Evolutionary conservation across 2,329 filamentous ascomycete species (phyloP).

Genomic region (Venturia asperata): DNA sequence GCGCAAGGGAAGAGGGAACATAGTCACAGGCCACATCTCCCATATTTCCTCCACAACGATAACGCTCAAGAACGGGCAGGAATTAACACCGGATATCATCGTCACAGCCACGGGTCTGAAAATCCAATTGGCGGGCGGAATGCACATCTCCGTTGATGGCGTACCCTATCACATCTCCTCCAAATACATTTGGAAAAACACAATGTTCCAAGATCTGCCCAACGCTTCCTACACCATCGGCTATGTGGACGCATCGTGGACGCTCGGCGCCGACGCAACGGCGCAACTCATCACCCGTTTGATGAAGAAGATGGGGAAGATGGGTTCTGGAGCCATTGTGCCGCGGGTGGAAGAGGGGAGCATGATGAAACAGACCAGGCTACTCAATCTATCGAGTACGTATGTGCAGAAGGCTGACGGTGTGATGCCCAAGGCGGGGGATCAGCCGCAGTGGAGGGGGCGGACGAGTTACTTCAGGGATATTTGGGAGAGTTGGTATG

Average conservation of each 20-base stretch:
- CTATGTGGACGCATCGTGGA: slow-evolving; percentile 57
- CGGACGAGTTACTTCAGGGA: slow-evolving; percentile 39
- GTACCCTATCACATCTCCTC: slow-evolving; percentile 38
- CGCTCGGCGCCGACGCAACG: slow-evolving; percentile 52
- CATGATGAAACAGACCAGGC: slow-evolving; percentile 32
- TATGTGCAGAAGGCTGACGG: slow-evolving; percentile 42
- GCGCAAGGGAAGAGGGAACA: slow-evolving; percentile 42
- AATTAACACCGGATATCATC: slow-evolving; percentile 46
- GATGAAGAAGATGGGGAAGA: slow-evolving; percentile 43
- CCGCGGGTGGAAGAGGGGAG: slow-evolving; percentile 35
- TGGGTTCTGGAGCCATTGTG: slow-evolving; percentile 37
- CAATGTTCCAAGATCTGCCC: slow-evolving; percentile 57
- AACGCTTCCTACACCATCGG: slow-evolving; percentile 54
- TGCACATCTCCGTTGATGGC: slow-evolving; percentile 47
- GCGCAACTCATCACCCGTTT: slow-evolving; percentile 45
- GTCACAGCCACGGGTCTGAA: slow-evolving; percentile 59
- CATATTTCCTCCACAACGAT: slow-evolving; percentile 45
- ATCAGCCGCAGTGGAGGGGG: slow-evolving; percentile 26
- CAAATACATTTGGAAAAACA: slow-evolving; percentile 53
- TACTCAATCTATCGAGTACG: slow-evolving; percentile 44
- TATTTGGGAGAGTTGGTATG: slow-evolving; percentile 37
- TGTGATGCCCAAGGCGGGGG: slow-evolving; percentile 43
- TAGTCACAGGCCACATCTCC: slow-evolving; percentile 51
- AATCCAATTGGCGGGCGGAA: slow-evolving; percentile 48
- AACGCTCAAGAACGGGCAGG: slow-evolving; percentile 38